Evolutionary conservation across 2,329 filamentous ascomycete genomes (phyloP).

Genomic region (Beauveria scarabaeidicola): DNA sequence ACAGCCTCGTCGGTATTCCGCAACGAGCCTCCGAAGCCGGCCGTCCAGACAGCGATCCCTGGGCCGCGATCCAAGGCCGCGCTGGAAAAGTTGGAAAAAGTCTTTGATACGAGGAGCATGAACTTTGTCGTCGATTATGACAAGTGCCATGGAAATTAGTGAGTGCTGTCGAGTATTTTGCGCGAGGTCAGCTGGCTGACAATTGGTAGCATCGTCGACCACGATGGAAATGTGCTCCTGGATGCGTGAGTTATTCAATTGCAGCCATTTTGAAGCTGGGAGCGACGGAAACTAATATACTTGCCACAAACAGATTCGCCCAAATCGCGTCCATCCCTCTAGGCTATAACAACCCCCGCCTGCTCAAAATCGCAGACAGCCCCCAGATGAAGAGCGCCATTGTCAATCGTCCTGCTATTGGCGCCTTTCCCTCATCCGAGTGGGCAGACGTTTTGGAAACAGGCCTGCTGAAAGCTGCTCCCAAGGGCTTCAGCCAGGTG

Average conservation of each 20-base stretch:
- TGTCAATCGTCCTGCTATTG: constrained; percentile 82
- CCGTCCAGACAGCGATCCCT: constrained; percentile 56
- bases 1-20: constrained; percentile 30
- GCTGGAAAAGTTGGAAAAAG: constrained; percentile 61
- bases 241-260: constrained; percentile 47
- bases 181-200: background rate
- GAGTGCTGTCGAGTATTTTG: background rate
- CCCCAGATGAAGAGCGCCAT: constrained; percentile 72
- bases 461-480: constrained; percentile 73
- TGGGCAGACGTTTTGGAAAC: constrained; percentile 74
- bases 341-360: constrained; percentile 81
- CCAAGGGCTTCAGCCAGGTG: constrained; percentile 76
- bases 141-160: constrained; percentile 70
- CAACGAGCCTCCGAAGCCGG: constrained; percentile 44
- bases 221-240: constrained; percentile 62
- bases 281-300: background rate
- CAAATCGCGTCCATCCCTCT: constrained; percentile 91
- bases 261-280: background rate
- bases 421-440: constrained; percentile 81
- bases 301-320: constrained; percentile 50
- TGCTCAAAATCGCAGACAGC: constrained; percentile 61
- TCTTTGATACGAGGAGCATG: constrained; percentile 79
- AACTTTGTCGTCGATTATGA: constrained; percentile 76
- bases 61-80: constrained; percentile 65
- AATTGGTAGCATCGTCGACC: constrained; percentile 45